Evolutionary conservation across 768 basidiomycete species (phyloP).

Genomic region (Trametes sanguinea): DNA sequence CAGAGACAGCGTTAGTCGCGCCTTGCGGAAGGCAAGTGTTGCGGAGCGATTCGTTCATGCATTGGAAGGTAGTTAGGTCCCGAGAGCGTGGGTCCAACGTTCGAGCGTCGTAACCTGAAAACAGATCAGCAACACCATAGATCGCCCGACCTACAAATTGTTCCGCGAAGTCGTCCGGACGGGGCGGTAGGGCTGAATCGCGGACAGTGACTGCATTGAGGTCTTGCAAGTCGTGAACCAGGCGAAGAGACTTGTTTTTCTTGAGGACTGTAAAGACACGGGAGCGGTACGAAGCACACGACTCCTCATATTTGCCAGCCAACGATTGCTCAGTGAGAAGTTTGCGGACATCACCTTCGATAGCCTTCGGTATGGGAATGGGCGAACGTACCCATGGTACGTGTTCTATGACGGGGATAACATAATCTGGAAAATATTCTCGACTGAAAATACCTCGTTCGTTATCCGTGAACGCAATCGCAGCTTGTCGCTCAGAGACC

Average conservation of each 20-base stretch:
- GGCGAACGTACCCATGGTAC: slow-evolving; percentile 35
- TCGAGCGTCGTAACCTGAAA: no score
- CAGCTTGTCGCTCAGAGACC: slow-evolving; percentile 15
- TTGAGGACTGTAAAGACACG: slow-evolving; percentile 22
- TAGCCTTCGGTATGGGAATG: slow-evolving; percentile 16
- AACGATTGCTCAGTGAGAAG: slow-evolving; percentile 2
- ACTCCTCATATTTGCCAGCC: slow-evolving; percentile 23
- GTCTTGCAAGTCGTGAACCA: slow-evolving; percentile 24
- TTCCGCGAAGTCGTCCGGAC: slow-evolving; percentile 24
- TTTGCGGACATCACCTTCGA: slow-evolving; percentile 4
- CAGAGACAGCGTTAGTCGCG: no score
- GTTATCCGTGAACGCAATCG: slow-evolving; percentile 29
- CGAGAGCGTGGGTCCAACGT: no score
- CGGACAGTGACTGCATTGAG: slow-evolving; percentile 27
- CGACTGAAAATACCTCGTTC: slow-evolving; percentile 36
- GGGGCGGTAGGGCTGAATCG: slow-evolving; percentile 21
- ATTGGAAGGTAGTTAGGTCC: no score
- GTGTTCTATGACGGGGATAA: slow-evolving; percentile 37
- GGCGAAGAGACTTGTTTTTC: slow-evolving; percentile 18
- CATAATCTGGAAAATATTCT: slow-evolving; percentile 37
- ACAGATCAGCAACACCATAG: no score
- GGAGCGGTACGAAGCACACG: slow-evolving; percentile 25
- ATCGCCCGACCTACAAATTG: slow-evolving; percentile 13
- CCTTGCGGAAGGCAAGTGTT: no score
- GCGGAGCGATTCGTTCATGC: no score